Conservation (phyloP, 2,329 filamentous ascomycete genomes). For the Endoconidiophora polonica region DNA sequence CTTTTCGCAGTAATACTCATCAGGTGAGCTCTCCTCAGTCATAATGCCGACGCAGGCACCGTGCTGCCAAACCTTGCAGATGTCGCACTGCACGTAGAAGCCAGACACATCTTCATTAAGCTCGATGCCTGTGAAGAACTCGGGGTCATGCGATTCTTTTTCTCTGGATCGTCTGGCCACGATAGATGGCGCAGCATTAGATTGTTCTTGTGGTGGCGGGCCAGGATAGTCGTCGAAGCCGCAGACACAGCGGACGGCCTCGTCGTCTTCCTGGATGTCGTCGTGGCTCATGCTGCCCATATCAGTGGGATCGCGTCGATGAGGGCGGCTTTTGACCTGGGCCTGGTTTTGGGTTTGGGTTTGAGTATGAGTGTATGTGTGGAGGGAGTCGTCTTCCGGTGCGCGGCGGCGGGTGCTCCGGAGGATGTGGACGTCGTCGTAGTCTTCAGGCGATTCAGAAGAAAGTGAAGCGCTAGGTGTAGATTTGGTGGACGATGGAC, state of each 20-base stretch:
- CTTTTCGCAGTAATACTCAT: constrained; percentile 95
- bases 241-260: constrained; percentile 90
- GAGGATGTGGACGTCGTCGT: constrained; percentile 52
- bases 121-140: constrained; percentile 41
- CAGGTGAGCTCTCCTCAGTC: constrained; percentile 79
- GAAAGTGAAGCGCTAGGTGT: constrained; percentile 57
- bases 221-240: constrained; percentile 91
- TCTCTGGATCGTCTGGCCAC: constrained; percentile 37
- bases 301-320: constrained; percentile 27
- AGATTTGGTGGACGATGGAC: constrained; percentile 54
- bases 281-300: constrained; percentile 39
- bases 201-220: constrained; percentile 43
- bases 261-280: constrained; percentile 71
- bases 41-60: constrained; percentile 95
- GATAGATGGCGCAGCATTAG: constrained; percentile 17
- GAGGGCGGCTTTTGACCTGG: constrained; percentile 13
- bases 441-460: constrained; percentile 50
- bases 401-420: constrained; percentile 66
- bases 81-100: constrained; percentile 94
- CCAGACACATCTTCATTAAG: constrained; percentile 76
- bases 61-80: constrained; percentile 97
- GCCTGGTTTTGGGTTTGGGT: neutral
- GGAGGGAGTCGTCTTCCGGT: constrained; percentile 39
- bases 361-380: constrained; percentile 19
- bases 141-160: constrained; percentile 27